phyloP scores from a whole-genome alignment of 1,139 yeast genomes.

The Petasospora rhodanensis region DNA sequence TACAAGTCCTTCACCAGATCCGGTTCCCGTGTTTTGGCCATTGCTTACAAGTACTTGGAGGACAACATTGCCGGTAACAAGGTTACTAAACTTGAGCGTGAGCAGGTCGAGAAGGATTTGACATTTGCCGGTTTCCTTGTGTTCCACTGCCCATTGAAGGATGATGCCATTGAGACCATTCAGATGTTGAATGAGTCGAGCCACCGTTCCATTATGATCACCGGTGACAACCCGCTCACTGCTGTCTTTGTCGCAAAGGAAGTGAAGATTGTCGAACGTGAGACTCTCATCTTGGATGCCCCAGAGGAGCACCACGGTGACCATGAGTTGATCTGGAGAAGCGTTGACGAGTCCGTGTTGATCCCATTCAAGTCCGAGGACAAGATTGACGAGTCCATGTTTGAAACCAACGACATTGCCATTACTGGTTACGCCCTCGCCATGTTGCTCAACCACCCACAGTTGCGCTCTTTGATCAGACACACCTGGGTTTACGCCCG shows the following conservation, averaged over 20 bases:
- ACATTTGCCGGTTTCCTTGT: slow-evolving; percentile 90
- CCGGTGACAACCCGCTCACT: slow-evolving; percentile 98
- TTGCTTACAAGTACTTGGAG: slow-evolving; percentile 77
- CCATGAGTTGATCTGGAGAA: slow-evolving; percentile 76
- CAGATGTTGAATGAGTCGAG: slow-evolving; percentile 91
- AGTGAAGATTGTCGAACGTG: slow-evolving; percentile 80
- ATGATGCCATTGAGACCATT: slow-evolving; percentile 87
- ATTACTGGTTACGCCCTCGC: slow-evolving; percentile 89
- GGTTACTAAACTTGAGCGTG: slow-evolving; percentile 59
- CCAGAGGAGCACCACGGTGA: slow-evolving; percentile 59
- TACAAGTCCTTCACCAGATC: slow-evolving; percentile 90
- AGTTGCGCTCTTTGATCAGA: slow-evolving; percentile 67
- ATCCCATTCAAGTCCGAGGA: slow-evolving; percentile 66
- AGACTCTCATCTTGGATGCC: slow-evolving; percentile 80
- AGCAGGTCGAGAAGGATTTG: slow-evolving; percentile 68
- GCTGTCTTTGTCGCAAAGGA: slow-evolving; percentile 97
- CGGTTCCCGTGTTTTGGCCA: slow-evolving; percentile 94
- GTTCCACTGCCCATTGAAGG: slow-evolving; percentile 94
- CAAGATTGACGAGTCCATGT: slow-evolving; percentile 52
- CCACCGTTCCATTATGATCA: slow-evolving; percentile 95
- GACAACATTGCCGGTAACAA: slow-evolving; percentile 45
- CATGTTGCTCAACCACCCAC: slow-evolving; percentile 57
- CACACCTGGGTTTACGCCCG: slow-evolving; percentile 98
- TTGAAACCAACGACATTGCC: slow-evolving; percentile 77
- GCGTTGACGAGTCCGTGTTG: slow-evolving; percentile 68